Conservation (phyloP, 495 filamentous ascomycete genomes). For the Astrocystis sublimbata region DNA sequence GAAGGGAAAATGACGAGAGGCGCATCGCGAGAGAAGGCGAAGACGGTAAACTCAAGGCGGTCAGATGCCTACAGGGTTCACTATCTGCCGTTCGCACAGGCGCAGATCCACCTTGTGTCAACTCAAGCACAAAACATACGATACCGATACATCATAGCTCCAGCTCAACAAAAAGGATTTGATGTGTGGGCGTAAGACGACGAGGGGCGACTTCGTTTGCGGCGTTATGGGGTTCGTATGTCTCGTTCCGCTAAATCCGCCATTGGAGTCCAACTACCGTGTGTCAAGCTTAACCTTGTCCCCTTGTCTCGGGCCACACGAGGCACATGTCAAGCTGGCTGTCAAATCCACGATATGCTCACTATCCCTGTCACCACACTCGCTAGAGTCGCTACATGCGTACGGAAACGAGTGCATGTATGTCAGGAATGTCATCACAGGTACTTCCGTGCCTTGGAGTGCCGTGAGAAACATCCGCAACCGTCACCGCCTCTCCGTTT, state of each 20-base stretch:
- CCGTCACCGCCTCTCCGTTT: constrained; percentile 11
- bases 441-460: neutral
- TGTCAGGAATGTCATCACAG: constrained; percentile 1
- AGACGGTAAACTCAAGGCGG: neutral
- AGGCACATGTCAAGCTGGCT: constrained; percentile 1
- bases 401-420: no score
- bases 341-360: constrained; percentile 3
- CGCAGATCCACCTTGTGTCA: neutral
- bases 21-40: neutral
- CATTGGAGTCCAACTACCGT: neutral
- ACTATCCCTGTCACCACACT: constrained; percentile 3
- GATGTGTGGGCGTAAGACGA: no score
- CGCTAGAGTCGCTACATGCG: neutral
- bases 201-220: no score
- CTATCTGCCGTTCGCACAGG: neutral
- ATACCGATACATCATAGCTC: no score
- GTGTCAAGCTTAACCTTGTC: neutral
- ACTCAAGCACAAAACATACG: neutral
- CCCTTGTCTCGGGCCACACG: neutral
- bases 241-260: neutral
- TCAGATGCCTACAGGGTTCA: neutral
- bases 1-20: neutral
- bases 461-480: neutral
- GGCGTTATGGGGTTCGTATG: no score
- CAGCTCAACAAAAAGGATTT: no score